Conservation (phyloP, 2,329 filamentous ascomycete species). For the Metarhizium brunneum region DNA sequence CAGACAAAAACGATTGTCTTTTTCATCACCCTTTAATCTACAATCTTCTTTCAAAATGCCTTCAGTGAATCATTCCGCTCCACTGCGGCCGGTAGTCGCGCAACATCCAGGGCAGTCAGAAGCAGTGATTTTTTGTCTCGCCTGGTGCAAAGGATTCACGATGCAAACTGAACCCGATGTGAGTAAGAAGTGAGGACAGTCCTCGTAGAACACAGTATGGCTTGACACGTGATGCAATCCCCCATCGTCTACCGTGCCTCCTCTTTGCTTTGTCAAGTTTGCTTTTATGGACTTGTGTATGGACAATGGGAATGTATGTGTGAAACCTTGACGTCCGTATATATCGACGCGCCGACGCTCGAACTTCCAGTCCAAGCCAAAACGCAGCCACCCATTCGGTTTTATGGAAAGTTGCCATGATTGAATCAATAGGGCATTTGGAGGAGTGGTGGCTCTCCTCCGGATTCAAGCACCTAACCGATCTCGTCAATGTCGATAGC, state of each 20-base stretch:
- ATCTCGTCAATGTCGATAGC: constrained; percentile 15
- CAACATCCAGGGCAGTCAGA: neutral
- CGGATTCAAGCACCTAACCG: constrained; percentile 15
- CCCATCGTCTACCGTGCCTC: neutral
- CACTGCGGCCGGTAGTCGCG: neutral
- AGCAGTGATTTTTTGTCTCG: neutral
- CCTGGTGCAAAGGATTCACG: neutral
- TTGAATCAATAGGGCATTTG: constrained; percentile 16
- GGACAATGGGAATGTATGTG: neutral
- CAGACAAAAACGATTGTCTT: neutral
- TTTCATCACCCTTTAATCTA: neutral
- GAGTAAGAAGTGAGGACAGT: neutral
- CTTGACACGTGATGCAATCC: neutral
- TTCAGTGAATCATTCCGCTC: neutral
- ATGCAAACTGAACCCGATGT: neutral
- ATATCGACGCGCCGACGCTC: neutral
- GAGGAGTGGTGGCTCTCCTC: constrained; percentile 24
- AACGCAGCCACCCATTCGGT: neutral
- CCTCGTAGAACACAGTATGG: neutral
- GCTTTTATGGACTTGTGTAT: neutral
- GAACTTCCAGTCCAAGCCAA: neutral
- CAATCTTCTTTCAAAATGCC: neutral
- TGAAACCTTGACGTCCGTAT: neutral
- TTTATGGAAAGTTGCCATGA: constrained; percentile 15
- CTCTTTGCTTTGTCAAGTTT: neutral